Conservation (phyloP, 2,329 filamentous ascomycete species). For the Aspergillus pseudonomiae region DNA sequence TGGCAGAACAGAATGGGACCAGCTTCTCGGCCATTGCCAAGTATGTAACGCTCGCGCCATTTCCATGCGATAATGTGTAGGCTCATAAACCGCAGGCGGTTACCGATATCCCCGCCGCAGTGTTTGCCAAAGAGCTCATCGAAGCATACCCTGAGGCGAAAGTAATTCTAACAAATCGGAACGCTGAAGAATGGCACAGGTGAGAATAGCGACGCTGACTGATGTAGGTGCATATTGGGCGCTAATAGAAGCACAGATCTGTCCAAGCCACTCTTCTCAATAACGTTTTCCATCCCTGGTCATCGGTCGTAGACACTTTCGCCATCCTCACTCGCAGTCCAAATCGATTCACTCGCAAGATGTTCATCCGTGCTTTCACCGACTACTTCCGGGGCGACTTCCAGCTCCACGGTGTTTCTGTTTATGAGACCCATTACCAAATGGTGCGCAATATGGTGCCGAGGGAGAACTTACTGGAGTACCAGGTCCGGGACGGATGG, state of each 20-base stretch:
- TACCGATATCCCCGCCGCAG: slow-evolving; percentile 20
- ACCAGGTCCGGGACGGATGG: slow-evolving; percentile 51
- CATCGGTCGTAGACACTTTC: no score
- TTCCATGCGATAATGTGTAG: not conserved
- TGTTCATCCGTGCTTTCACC: no score
- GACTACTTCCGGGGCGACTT: no score
- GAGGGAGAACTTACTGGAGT: slow-evolving; percentile 48
- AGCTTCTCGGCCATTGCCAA: slow-evolving; percentile 16
- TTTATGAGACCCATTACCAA: slow-evolving; percentile 47
- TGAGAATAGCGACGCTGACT: not conserved
- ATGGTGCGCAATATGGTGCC: slow-evolving; percentile 44
- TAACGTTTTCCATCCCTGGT: no score
- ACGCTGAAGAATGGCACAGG: slow-evolving; percentile 29
- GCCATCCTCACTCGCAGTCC: no score
- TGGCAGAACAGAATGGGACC: slow-evolving; percentile 9
- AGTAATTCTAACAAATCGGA: slow-evolving; percentile 24
- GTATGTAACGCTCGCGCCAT: not conserved
- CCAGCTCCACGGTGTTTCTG: not conserved
- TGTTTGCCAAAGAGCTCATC: slow-evolving; percentile 28
- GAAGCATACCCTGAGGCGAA: slow-evolving; percentile 28
- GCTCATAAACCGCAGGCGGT: slow-evolving; percentile 3
- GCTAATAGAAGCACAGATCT: slow-evolving; percentile 18
- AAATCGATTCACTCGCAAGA: no score
- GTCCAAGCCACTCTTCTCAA: no score
- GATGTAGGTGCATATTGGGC: no score